These are phyloP conservation scores for Diaporthe citri DNA, from an alignment of 2,329 filamentous ascomycete species.

Conservation along the genomic window DNA sequence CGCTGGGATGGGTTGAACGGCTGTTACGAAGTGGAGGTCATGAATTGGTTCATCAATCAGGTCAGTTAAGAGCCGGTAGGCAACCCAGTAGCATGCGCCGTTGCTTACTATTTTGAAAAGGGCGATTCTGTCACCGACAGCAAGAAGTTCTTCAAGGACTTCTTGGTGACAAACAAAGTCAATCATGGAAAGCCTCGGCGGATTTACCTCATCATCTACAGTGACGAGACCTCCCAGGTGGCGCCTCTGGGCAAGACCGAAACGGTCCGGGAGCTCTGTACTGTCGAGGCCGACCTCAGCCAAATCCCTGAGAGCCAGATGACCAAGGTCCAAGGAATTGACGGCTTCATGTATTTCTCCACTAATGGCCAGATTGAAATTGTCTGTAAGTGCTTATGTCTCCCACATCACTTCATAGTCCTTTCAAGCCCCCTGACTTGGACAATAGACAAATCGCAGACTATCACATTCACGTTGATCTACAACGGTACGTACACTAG, in stretches of 20 bases:
- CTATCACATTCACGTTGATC: neutral
- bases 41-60: conserved; percentile 59
- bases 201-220: neutral
- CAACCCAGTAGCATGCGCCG: accelerated
- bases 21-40: conserved; percentile 53
- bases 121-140: conserved; percentile 20
- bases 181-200: conserved; percentile 4
- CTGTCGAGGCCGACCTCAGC: conserved; percentile 25
- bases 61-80: conserved; percentile 42
- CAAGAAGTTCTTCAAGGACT: neutral
- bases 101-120: neutral
- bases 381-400: neutral
- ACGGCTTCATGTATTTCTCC: conserved; percentile 27
- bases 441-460: neutral
- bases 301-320: conserved; percentile 24
- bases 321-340: neutral
- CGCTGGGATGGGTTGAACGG: conserved; percentile 54
- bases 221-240: neutral
- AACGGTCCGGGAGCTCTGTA: conserved; percentile 12
- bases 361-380: neutral
- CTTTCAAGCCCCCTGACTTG: neutral
- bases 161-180: conserved; percentile 21
- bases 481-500: neutral
- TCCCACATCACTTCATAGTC: too few relatives aligned
- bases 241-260: conserved; percentile 24